Percentiles rank a stretch among this genome's conserved stretches.
Conservation (phyloP, 768 basidiomycete species). For the Rhodotorula sphaerocarpa region DNA sequence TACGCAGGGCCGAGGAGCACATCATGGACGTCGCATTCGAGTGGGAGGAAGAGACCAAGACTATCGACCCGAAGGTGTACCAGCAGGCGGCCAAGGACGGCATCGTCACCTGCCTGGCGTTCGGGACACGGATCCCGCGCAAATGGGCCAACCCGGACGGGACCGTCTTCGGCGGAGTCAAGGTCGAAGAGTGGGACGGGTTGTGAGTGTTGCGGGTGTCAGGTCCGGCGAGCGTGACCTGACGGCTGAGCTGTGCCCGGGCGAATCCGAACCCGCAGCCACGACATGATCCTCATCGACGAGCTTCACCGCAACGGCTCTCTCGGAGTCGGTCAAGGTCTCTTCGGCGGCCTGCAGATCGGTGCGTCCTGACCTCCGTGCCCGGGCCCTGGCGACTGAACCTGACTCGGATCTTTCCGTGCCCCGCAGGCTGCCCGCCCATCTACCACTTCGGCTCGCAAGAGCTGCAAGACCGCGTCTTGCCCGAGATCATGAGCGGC, state of each 20-base stretch:
- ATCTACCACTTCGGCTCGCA: constrained; percentile 34
- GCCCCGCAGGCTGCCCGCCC: constrained; percentile 17
- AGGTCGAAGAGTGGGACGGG: constrained; percentile 37
- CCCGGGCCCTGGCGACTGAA: background rate
- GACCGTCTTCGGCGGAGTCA: constrained; percentile 25
- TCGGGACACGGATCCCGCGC: constrained; percentile 9
- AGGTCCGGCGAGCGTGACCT: background rate
- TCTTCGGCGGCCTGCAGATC: constrained; percentile 32
- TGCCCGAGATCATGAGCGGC: constrained; percentile 35
- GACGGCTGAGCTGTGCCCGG: too few relatives aligned
- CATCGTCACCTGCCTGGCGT: constrained; percentile 25
- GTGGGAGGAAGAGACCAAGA: constrained; percentile 36
- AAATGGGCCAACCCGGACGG: constrained; percentile 24
- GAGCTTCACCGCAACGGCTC: constrained; percentile 31
- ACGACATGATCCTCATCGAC: constrained; percentile 36
- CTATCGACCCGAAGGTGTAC: constrained; percentile 34
- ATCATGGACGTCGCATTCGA: constrained; percentile 33
- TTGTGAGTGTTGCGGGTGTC: constrained; percentile 10
- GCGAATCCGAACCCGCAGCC: constrained; percentile 6
- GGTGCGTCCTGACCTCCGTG: background rate
- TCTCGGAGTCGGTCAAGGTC: constrained; percentile 26
- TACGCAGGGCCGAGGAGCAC: constrained; percentile 23
- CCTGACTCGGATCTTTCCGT: background rate
- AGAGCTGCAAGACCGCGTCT: constrained; percentile 31
- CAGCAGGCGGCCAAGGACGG: constrained; percentile 25